phyloP scores from a whole-genome alignment of 768 basidiomycete species.

The Macrolepiota fuliginosa region DNA sequence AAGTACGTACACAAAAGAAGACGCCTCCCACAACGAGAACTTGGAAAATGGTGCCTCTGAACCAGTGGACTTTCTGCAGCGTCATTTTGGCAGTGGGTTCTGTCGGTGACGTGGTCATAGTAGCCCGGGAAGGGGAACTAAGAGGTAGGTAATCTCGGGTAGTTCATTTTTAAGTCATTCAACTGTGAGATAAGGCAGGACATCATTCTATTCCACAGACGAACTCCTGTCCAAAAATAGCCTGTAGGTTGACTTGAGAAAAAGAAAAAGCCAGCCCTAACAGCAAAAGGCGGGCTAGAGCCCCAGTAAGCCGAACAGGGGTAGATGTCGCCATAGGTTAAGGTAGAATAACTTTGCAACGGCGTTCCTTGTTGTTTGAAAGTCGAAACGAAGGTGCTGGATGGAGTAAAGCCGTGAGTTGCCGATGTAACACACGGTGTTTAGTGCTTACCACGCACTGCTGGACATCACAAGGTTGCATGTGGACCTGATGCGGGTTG shows the following conservation, averaged over 20 bases:
- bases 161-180: neutral
- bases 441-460: neutral
- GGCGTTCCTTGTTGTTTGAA: too few species aligned
- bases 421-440: neutral
- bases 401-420: neutral
- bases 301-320: too few species aligned
- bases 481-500: neutral
- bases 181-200: neutral
- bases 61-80: conserved; percentile 26
- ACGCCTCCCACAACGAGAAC: conserved; percentile 30
- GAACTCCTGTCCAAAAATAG: neutral
- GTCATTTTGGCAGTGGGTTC: neutral
- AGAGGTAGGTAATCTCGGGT: neutral
- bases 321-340: too few species aligned
- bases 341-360: neutral
- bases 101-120: neutral
- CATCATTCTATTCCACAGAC: neutral
- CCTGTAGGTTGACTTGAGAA: neutral
- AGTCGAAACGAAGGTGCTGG: neutral
- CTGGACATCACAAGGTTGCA: neutral
- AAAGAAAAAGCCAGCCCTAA: too few species aligned
- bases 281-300: too few species aligned
- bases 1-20: conserved; percentile 25
- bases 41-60: conserved; percentile 28
- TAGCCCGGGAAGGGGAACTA: neutral